Evolutionary conservation across 2,329 filamentous ascomycete species (phyloP).

Genomic region (Dendrostoma leiphaemia): DNA sequence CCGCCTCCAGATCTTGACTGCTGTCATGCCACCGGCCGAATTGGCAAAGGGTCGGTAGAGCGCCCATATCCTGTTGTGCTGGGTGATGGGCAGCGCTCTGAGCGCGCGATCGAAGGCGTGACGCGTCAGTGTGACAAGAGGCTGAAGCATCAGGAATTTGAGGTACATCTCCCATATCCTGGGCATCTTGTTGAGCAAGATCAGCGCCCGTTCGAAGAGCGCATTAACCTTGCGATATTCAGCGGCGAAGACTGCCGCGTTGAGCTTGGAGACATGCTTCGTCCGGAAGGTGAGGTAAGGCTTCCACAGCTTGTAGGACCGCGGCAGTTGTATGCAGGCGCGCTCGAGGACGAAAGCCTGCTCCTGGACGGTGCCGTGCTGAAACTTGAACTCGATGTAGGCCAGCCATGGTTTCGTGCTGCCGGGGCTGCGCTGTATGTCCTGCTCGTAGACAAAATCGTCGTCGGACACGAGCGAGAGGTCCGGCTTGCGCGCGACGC

Average conservation of each 20-base stretch:
- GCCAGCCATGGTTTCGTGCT: conserved; percentile 93
- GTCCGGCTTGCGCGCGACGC: conserved; percentile 18
- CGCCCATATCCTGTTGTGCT: conserved; percentile 94
- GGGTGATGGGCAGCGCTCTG: conserved; percentile 86
- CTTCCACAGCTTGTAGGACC: conserved; percentile 99
- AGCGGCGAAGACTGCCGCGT: conserved; percentile 72
- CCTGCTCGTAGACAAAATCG: conserved; percentile 95
- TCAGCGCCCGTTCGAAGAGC: conserved; percentile 87
- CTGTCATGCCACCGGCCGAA: conserved; percentile 84
- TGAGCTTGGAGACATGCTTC: conserved; percentile 78
- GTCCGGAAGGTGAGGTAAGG: conserved; percentile 86
- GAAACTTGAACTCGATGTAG: conserved; percentile 87
- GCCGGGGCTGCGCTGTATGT: conserved; percentile 80
- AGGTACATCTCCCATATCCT: conserved; percentile 96
- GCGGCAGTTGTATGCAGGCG: conserved; percentile 82
- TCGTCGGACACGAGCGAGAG: conserved; percentile 55
- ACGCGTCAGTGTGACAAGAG: conserved; percentile 82
- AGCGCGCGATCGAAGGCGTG: conserved; percentile 90
- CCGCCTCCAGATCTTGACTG: conserved; percentile 87
- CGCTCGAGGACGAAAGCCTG: conserved; percentile 87
- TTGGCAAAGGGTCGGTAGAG: conserved; percentile 89
- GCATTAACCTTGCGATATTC: conserved; percentile 94
- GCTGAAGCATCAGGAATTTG: conserved; percentile 83
- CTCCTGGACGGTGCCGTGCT: conserved; percentile 80
- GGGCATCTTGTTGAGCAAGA: conserved; percentile 98